Conservation (phyloP, 768 basidiomycete species). For the Boletus rex-veris region DNA sequence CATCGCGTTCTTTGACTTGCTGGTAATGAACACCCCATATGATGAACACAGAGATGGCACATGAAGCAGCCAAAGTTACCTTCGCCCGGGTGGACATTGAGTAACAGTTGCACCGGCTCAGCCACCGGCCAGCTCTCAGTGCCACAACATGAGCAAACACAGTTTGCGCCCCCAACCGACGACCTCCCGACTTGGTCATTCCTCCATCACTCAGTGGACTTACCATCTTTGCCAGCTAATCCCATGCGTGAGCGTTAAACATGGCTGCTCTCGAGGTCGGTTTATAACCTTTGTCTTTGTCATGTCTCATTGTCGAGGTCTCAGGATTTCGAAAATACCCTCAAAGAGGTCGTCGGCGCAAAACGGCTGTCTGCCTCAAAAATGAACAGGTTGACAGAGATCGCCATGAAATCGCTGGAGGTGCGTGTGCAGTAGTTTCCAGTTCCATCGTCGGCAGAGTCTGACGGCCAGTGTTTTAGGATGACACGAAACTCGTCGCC, state of each 20-base stretch:
- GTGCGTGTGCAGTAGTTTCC: constrained; percentile 41
- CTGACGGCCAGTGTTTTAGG: constrained; percentile 38
- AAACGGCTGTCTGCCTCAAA: constrained; percentile 86
- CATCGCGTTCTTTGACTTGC: constrained; percentile 80
- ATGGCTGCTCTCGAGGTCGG: constrained; percentile 46
- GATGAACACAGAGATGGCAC: constrained; percentile 60
- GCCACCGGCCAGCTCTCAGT: constrained; percentile 13
- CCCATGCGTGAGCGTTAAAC: constrained; percentile 19
- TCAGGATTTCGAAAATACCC: constrained; percentile 75
- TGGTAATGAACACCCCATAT: constrained; percentile 90
- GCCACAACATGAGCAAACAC: constrained; percentile 43
- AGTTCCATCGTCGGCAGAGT: background rate
- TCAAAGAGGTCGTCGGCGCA: constrained; percentile 79
- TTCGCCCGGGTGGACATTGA: constrained; percentile 69
- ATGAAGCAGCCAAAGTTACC: constrained; percentile 64
- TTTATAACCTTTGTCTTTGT: background rate
- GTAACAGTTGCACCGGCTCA: background rate
- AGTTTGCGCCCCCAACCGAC: background rate
- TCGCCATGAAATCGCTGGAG: constrained; percentile 73
- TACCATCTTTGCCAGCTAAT: constrained; percentile 8
- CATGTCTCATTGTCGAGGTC: constrained; percentile 7
- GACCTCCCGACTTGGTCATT: constrained; percentile 9
- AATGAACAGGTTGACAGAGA: constrained; percentile 72
- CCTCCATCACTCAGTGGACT: background rate
- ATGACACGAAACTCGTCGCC: constrained; percentile 85